Conservation (phyloP, 1,139 yeast genomes). For the Hemisphaericaspora subhashii region DNA sequence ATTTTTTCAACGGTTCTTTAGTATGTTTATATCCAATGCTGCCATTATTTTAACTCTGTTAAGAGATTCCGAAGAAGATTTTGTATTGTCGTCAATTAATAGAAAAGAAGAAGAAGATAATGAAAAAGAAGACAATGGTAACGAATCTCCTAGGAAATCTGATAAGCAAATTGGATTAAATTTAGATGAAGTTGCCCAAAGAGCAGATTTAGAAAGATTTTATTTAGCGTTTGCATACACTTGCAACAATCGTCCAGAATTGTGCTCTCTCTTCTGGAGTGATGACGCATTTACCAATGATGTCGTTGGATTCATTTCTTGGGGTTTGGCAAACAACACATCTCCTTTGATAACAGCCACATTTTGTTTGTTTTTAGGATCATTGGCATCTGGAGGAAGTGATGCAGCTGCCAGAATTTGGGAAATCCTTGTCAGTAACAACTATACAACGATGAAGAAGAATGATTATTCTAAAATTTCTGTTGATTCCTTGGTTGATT, state of each 20-base stretch:
- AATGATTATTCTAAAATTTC: slow-evolving; percentile 50
- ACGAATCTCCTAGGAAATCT: slow-evolving; percentile 8
- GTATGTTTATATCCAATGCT: slow-evolving; percentile 63
- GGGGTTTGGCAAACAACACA: slow-evolving; percentile 83
- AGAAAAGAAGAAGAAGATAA: slow-evolving; percentile 27
- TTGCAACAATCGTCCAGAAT: slow-evolving; percentile 59
- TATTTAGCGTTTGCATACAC: slow-evolving; percentile 75
- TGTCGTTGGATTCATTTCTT: slow-evolving; percentile 71
- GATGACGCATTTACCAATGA: slow-evolving; percentile 50
- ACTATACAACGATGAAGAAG: slow-evolving; percentile 29
- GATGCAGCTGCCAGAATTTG: slow-evolving; percentile 47
- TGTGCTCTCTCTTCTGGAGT: slow-evolving; percentile 68
- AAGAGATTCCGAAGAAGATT: slow-evolving; percentile 86
- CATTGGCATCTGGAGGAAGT: slow-evolving; percentile 63
- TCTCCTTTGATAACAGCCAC: slow-evolving; percentile 84
- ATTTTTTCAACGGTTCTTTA: slow-evolving; percentile 55
- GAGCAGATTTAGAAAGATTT: slow-evolving; percentile 85
- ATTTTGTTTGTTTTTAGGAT: slow-evolving; percentile 74
- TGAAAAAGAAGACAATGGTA: slow-evolving; percentile 8
- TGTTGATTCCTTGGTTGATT: slow-evolving; percentile 58
- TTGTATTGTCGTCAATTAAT: slow-evolving; percentile 52
- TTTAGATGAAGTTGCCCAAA: slow-evolving; percentile 59
- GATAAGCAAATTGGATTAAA: slow-evolving; percentile 26
- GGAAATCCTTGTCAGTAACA: slow-evolving; percentile 39
- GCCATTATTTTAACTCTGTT: slow-evolving; percentile 80